Evolutionary conservation across 345 rosid species (phyloP).

Genomic region (Gossypium turneri): DNA sequence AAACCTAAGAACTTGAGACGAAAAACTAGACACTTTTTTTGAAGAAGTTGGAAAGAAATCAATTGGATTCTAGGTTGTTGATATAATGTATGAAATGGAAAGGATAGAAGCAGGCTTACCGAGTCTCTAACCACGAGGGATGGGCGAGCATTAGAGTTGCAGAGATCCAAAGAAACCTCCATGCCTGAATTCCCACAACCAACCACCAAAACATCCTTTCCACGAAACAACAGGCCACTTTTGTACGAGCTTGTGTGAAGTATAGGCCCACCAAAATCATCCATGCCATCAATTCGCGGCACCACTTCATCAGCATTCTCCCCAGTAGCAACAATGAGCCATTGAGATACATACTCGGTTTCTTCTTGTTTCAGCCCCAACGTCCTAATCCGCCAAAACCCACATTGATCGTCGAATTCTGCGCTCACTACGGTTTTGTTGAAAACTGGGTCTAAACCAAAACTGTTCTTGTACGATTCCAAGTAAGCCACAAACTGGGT

Average conservation of each 20-base stretch:
- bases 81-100: not conserved
- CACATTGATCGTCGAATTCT: conserved; percentile 37
- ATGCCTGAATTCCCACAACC: conserved; percentile 97
- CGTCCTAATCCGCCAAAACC: conserved; percentile 60
- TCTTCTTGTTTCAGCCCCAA: conserved; percentile 31
- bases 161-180: conserved; percentile 88
- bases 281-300: conserved; percentile 62
- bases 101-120: conserved; percentile 37
- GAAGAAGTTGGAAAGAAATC: not conserved
- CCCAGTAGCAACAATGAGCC: conserved; percentile 78
- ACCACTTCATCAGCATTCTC: conserved; percentile 73
- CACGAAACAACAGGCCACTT: conserved; percentile 46
- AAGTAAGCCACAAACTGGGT: conserved; percentile 64
- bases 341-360: conserved; percentile 46
- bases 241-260: conserved; percentile 60
- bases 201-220: conserved; percentile 63
- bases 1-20: not conserved
- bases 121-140: conserved; percentile 74
- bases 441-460: conserved; percentile 46
- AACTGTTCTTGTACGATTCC: conserved; percentile 37
- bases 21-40: not conserved
- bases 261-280: conserved; percentile 44
- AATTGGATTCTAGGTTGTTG: not conserved
- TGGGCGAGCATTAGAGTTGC: conserved; percentile 59
- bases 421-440: conserved; percentile 52